Evolutionary conservation across 768 basidiomycete species (phyloP).

Genomic region (Lactifluus volemus): DNA sequence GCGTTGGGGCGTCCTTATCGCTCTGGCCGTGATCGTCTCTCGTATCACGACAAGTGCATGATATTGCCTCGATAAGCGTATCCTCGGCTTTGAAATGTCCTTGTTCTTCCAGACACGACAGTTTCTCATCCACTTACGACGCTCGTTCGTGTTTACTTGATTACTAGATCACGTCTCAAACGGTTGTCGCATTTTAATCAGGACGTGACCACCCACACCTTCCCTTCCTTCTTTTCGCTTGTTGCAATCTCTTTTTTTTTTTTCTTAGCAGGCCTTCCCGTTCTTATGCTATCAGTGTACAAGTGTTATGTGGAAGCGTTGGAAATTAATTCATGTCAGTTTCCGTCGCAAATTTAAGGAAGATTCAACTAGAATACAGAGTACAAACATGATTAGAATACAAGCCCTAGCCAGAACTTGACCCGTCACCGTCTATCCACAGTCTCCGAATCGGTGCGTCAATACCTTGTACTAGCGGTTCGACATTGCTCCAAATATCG

Average conservation of each 20-base stretch:
- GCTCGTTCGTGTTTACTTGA: slow-evolving; percentile 10
- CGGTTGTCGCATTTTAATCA: slow-evolving; percentile 4
- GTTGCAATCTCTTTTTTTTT: slow-evolving; percentile 3
- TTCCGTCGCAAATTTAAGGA: neutral
- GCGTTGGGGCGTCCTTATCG: slow-evolving; percentile 74
- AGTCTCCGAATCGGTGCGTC: slow-evolving; percentile 38
- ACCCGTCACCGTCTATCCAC: slow-evolving; percentile 33
- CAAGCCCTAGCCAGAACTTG: neutral
- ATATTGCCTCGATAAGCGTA: neutral
- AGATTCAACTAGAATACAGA: neutral
- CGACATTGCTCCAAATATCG: slow-evolving; percentile 47
- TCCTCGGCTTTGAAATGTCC: neutral
- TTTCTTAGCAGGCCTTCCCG: slow-evolving; percentile 9
- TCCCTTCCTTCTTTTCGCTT: slow-evolving; percentile 1
- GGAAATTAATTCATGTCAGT: slow-evolving; percentile 5
- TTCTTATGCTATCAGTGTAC: slow-evolving; percentile 17
- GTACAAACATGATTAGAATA: too few species aligned
- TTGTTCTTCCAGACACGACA: neutral
- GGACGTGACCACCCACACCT: slow-evolving; percentile 1
- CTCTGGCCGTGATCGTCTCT: slow-evolving; percentile 69
- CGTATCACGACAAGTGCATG: slow-evolving; percentile 47
- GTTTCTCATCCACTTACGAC: slow-evolving; percentile 15
- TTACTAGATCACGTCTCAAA: slow-evolving; percentile 4
- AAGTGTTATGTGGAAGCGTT: slow-evolving; percentile 4
- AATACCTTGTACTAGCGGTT: slow-evolving; percentile 34